Percentiles rank a stretch among this genome's conserved stretches.
phyloP scores from a whole-genome alignment of 2,329 filamentous ascomycete genomes.

The Zarea fungicola region DNA sequence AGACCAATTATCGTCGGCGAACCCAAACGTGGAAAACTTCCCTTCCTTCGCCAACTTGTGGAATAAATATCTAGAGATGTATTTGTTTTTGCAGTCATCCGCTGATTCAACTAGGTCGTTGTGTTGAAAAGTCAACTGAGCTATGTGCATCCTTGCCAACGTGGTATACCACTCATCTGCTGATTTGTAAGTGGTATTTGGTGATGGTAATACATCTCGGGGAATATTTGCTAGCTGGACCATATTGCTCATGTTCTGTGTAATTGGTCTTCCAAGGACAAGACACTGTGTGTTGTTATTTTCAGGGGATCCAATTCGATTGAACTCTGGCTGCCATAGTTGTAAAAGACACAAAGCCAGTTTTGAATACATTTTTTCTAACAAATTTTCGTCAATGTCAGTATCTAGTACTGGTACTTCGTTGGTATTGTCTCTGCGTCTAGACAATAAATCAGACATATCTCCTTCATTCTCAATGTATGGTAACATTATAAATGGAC shows the following conservation, averaged over 20 bases:
- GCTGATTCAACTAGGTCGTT: constrained; percentile 28
- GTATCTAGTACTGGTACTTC: background rate
- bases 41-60: constrained; percentile 21
- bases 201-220: constrained; percentile 16
- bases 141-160: constrained; percentile 34
- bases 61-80: constrained; percentile 29
- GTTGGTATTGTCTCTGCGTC: background rate
- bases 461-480: background rate
- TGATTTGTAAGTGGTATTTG: constrained; percentile 19
- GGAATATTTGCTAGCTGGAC: constrained; percentile 24
- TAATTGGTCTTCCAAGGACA: too few relatives aligned
- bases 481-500: background rate
- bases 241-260: constrained; percentile 38
- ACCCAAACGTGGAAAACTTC: constrained; percentile 19
- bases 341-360: constrained; percentile 31
- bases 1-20: constrained; percentile 26
- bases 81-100: constrained; percentile 32
- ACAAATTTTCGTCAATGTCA: background rate
- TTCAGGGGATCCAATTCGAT: constrained; percentile 34
- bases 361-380: background rate
- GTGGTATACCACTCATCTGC: constrained; percentile 32
- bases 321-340: constrained; percentile 28
- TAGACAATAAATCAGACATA: background rate
- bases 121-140: constrained; percentile 30
- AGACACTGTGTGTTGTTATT: too few relatives aligned